Conservation (phyloP, 73 alveolate species). For the Paramecium bursaria region DNA sequence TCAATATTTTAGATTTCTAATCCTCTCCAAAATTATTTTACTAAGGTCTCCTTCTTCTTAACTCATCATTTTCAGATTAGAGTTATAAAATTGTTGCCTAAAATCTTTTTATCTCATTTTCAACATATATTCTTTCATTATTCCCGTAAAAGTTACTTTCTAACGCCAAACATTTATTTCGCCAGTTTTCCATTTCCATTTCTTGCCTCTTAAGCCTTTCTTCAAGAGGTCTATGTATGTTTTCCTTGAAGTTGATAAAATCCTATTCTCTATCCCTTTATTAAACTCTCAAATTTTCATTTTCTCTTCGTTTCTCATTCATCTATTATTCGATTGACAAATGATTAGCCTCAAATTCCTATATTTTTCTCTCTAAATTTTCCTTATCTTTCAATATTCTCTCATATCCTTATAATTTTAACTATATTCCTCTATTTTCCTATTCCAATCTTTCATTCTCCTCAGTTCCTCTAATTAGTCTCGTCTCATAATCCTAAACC, state of each 20-base stretch:
- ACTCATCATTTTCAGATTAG: constrained; percentile 53
- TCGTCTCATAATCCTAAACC: constrained; percentile 5
- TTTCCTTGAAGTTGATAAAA: constrained; percentile 51
- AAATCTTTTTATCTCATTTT: constrained; percentile 53
- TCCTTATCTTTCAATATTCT: constrained; percentile 41
- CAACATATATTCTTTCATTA: constrained; percentile 62
- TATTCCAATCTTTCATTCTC: constrained; percentile 61
- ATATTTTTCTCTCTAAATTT: constrained; percentile 38
- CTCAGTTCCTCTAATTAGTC: constrained; percentile 42
- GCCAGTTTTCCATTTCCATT: constrained; percentile 48
- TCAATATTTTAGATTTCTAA: constrained; percentile 19
- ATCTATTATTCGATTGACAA: constrained; percentile 13
- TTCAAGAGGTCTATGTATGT: constrained; percentile 50
- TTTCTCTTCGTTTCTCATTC: constrained; percentile 51
- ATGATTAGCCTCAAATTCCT: constrained; percentile 14
- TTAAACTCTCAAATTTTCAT: background rate
- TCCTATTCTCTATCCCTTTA: constrained; percentile 47
- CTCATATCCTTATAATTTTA: constrained; percentile 54
- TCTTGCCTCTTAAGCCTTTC: constrained; percentile 47
- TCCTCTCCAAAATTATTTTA: constrained; percentile 51
- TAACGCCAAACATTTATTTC: constrained; percentile 61
- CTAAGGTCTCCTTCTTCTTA: background rate
- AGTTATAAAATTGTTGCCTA: constrained; percentile 13
- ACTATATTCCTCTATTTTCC: constrained; percentile 59
- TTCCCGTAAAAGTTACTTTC: constrained; percentile 50